A percentile compares a stretch with the other conserved stretches of the same genome.
These are phyloP conservation scores for Arctium lappa DNA, from an alignment of 129 eudicot genomes.

Conservation along the genomic window DNA sequence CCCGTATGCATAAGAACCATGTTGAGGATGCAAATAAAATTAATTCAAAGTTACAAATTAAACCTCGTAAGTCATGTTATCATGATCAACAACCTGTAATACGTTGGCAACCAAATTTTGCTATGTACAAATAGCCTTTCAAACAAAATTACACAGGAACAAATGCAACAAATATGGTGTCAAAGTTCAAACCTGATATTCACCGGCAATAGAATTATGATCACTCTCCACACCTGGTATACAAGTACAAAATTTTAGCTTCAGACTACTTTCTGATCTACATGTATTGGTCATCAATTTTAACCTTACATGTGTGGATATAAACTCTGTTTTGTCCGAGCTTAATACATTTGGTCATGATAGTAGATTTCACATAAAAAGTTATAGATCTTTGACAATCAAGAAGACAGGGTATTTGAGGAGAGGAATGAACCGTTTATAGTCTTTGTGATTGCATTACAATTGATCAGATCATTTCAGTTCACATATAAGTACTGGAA, in stretches of 20 bases:
- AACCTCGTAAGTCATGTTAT: slow-evolving; percentile 94
- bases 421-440: no score
- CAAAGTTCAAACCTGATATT: slow-evolving; percentile 53
- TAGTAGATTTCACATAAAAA: neutral
- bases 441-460: neutral
- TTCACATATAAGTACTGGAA: neutral
- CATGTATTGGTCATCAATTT: neutral
- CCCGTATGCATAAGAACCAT: neutral
- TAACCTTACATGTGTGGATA: neutral
- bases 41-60: neutral
- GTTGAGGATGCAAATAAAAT: neutral
- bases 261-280: neutral
- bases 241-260: slow-evolving; percentile 6
- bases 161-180: slow-evolving; percentile 4
- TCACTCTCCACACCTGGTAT: slow-evolving; percentile 62
- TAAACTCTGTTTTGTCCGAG: neutral
- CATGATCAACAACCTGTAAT: slow-evolving; percentile 76
- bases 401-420: no score
- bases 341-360: neutral
- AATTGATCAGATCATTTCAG: neutral
- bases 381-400: neutral
- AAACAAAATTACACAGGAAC: neutral
- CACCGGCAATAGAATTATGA: slow-evolving; percentile 49
- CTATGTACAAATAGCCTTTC: neutral
- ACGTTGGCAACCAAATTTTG: neutral